phyloP scores from a whole-genome alignment of 169 alveolate species.

The Cryptosporidium ubiquitum region DNA sequence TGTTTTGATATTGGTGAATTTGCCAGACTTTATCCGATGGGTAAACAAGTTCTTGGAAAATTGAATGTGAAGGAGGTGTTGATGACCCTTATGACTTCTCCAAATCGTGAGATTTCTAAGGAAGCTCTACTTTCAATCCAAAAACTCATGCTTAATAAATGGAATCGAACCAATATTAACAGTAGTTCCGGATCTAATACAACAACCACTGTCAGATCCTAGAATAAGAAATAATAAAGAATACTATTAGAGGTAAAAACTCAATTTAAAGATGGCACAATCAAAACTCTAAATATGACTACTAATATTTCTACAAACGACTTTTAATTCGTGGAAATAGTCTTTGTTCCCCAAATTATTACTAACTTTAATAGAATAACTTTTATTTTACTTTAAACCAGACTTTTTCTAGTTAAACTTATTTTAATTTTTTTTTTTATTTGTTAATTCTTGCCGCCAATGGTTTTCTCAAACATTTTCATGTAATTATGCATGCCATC shows the following conservation, averaged over 20 bases:
- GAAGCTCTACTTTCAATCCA: slow-evolving; percentile 90
- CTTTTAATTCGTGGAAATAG: no score
- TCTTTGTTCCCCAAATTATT: not conserved
- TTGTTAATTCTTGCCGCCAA: not conserved
- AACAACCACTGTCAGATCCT: slow-evolving; percentile 5
- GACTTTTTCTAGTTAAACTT: not conserved
- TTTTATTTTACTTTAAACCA: not conserved
- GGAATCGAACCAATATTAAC: slow-evolving; percentile 76
- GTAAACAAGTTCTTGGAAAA: slow-evolving; percentile 86
- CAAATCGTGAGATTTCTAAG: slow-evolving; percentile 86
- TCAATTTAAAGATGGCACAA: no score
- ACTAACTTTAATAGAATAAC: no score
- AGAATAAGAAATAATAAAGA: not conserved
- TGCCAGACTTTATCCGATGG: slow-evolving; percentile 88
- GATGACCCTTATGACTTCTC: slow-evolving; percentile 84
- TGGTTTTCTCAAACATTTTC: no score
- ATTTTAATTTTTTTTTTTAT: not conserved
- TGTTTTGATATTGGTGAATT: slow-evolving; percentile 91
- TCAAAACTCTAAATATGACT: not conserved
- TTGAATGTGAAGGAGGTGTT: slow-evolving; percentile 86
- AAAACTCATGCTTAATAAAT: slow-evolving; percentile 87
- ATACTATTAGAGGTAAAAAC: not conserved
- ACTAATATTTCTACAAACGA: no score
- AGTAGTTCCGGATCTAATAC: not conserved
- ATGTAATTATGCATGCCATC: not conserved